phyloP scores from a whole-genome alignment of 2,329 filamentous ascomycete species.

The Colletotrichum sp. region DNA sequence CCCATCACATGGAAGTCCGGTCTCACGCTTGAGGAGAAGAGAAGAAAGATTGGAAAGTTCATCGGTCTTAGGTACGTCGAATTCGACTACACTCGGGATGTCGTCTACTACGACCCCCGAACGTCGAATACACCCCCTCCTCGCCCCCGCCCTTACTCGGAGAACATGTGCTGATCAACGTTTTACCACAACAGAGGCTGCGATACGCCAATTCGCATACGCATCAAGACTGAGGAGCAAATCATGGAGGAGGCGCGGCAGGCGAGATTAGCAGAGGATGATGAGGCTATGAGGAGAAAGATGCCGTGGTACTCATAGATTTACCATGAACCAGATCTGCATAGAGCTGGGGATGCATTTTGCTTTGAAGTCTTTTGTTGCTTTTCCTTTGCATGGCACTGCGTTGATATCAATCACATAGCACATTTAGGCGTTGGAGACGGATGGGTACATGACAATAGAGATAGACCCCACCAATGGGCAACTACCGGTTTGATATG shows the following conservation, averaged over 20 bases:
- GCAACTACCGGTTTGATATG: not conserved
- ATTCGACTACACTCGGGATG: slow-evolving; percentile 37
- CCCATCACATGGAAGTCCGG: slow-evolving; percentile 66
- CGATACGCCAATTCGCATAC: slow-evolving; percentile 18
- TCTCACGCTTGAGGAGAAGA: slow-evolving; percentile 68
- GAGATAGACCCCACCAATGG: not conserved
- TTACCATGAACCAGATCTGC: not conserved
- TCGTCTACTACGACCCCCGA: slow-evolving; percentile 32
- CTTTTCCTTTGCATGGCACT: slow-evolving; percentile 16
- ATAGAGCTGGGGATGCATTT: not conserved
- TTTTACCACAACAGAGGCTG: slow-evolving; percentile 4
- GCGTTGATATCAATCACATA: slow-evolving; percentile 21
- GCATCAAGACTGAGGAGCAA: slow-evolving; percentile 50
- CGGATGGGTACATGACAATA: not conserved
- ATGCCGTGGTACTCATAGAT: slow-evolving; percentile 34
- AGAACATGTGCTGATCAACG: not conserved
- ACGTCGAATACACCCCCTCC: slow-evolving; percentile 4
- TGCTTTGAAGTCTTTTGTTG: not conserved
- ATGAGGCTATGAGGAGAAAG: slow-evolving; percentile 56
- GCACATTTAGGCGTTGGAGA: slow-evolving; percentile 9
- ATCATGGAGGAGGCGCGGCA: slow-evolving; percentile 48
- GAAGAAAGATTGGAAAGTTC: slow-evolving; percentile 74
- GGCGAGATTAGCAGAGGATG: slow-evolving; percentile 43
- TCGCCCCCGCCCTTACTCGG: not conserved
- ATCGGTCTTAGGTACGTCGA: slow-evolving; percentile 70